These are phyloP conservation scores for Apiotrichum siamense DNA, from an alignment of 1,284 basidiomycete genomes.

Conservation along the genomic window DNA sequence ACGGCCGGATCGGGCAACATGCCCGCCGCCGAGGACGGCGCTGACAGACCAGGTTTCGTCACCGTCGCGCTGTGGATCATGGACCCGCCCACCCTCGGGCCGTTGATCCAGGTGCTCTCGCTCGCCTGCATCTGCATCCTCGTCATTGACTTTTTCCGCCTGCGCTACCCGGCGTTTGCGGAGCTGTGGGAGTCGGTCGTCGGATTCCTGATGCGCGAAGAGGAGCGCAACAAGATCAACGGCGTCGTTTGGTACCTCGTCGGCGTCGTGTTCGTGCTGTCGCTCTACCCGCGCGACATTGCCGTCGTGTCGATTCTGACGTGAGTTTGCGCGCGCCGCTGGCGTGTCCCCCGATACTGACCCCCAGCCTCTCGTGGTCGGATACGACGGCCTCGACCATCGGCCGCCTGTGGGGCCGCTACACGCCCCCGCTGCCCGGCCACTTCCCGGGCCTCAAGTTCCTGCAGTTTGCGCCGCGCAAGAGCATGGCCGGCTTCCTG, in stretches of 20 bases:
- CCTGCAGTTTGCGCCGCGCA: conserved; percentile 42
- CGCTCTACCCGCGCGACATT: conserved; percentile 75
- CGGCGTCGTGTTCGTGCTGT: conserved; percentile 76
- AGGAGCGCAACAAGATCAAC: conserved; percentile 75
- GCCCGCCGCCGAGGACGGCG: not conserved
- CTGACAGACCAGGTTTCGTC: conserved; percentile 62
- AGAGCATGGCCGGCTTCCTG: conserved; percentile 74
- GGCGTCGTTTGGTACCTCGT: conserved; percentile 95
- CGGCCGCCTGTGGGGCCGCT: conserved; percentile 74
- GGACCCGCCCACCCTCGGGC: conserved; percentile 46
- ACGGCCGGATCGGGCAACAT: too few relatives aligned
- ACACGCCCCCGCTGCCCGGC: conserved; percentile 67
- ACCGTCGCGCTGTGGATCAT: conserved; percentile 62
- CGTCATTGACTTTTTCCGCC: conserved; percentile 70
- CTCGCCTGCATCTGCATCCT: conserved; percentile 64
- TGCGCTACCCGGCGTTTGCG: conserved; percentile 65
- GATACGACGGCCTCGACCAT: conserved; percentile 93
- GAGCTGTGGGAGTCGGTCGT: conserved; percentile 66
- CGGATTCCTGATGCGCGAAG: conserved; percentile 90
- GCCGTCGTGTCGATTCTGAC: conserved; percentile 82
- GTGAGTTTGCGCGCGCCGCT: conserved; percentile 51
- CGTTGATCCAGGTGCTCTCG: conserved; percentile 62
- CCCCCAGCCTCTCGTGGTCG: conserved; percentile 80
- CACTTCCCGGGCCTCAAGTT: conserved; percentile 45
- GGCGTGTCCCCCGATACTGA: not conserved